These are phyloP conservation scores for Aspergillus sp. DNA, from an alignment of 2,329 filamentous ascomycete genomes.

Conservation along the genomic window DNA sequence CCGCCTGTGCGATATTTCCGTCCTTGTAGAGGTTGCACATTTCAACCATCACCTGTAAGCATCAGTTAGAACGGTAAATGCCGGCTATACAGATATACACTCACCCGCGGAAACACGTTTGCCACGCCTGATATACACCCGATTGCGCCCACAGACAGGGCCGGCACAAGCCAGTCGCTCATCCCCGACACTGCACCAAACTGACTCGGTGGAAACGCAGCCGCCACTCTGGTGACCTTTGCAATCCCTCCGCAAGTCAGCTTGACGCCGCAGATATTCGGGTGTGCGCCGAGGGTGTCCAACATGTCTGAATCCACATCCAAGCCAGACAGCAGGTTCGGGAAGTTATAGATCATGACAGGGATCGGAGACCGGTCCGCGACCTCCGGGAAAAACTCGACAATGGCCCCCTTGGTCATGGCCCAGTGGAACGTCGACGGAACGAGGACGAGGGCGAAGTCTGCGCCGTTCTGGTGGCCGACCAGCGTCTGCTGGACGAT, in stretches of 20 bases:
- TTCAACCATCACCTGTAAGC: slow-evolving; percentile 49
- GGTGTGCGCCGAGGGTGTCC: slow-evolving; percentile 29
- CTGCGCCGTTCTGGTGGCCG: slow-evolving; percentile 65
- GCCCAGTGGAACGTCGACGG: slow-evolving; percentile 68
- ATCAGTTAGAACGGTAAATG: too few species aligned
- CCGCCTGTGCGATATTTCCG: slow-evolving; percentile 51
- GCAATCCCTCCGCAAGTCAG: slow-evolving; percentile 41
- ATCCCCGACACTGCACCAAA: slow-evolving; percentile 45
- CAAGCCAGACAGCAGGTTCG: slow-evolving; percentile 43
- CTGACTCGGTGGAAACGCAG: slow-evolving; percentile 34
- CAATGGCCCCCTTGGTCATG: slow-evolving; percentile 58
- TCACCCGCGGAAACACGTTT: slow-evolving; percentile 58
- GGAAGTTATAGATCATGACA: slow-evolving; percentile 51
- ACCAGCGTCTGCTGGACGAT: slow-evolving; percentile 61
- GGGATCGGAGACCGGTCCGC: slow-evolving; percentile 54
- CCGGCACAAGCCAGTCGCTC: slow-evolving; percentile 53
- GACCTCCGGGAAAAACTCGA: slow-evolving; percentile 64
- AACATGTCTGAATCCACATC: slow-evolving; percentile 45
- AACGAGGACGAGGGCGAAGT: slow-evolving; percentile 71
- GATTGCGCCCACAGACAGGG: slow-evolving; percentile 57
- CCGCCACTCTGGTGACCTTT: slow-evolving; percentile 43
- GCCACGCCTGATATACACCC: slow-evolving; percentile 64
- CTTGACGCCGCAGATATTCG: slow-evolving; percentile 39
- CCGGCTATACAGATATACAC: neutral
- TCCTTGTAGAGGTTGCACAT: slow-evolving; percentile 51